These are phyloP conservation scores for Collybiopsis confluens DNA, from an alignment of 768 basidiomycete species.

Conservation along the genomic window DNA sequence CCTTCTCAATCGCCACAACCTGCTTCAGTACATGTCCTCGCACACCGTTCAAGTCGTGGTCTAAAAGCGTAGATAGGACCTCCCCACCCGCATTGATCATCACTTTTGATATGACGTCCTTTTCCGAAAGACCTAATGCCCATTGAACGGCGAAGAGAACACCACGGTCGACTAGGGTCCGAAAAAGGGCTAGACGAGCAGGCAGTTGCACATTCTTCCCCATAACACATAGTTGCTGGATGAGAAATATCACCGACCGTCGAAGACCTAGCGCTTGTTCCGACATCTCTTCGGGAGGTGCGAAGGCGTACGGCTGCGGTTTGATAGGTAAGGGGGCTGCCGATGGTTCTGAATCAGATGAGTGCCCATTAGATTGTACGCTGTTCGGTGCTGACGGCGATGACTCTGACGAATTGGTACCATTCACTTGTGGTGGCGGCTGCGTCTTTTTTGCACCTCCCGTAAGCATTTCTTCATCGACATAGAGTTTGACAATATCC, in stretches of 20 bases:
- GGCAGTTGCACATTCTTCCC: conserved; percentile 95
- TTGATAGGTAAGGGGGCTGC: conserved; percentile 14
- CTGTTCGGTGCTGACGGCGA: conserved; percentile 29
- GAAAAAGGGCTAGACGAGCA: conserved; percentile 80
- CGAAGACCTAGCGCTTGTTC: conserved; percentile 53
- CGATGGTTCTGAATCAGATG: conserved; percentile 5
- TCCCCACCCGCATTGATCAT: conserved; percentile 85
- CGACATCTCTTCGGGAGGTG: conserved; percentile 51
- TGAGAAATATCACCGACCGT: conserved; percentile 77
- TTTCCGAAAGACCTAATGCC: conserved; percentile 74
- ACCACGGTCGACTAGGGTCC: conserved; percentile 82
- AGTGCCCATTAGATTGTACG: conserved; percentile 20
- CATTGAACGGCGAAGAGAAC: conserved; percentile 90
- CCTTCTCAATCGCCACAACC: conserved; percentile 63
- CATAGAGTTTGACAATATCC: conserved; percentile 74
- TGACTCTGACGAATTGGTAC: conserved; percentile 22
- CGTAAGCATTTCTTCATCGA: conserved; percentile 62
- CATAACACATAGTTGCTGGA: conserved; percentile 93
- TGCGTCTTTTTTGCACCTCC: conserved; percentile 32
- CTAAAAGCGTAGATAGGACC: conserved; percentile 77
- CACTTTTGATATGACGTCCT: conserved; percentile 37
- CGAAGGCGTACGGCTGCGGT: conserved; percentile 42
- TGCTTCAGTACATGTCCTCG: conserved; percentile 83
- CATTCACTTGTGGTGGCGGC: conserved; percentile 27
- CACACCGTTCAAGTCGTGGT: conserved; percentile 88